Conservation (phyloP, 2,329 filamentous ascomycete species). For the Ambrosiella beaveri region DNA sequence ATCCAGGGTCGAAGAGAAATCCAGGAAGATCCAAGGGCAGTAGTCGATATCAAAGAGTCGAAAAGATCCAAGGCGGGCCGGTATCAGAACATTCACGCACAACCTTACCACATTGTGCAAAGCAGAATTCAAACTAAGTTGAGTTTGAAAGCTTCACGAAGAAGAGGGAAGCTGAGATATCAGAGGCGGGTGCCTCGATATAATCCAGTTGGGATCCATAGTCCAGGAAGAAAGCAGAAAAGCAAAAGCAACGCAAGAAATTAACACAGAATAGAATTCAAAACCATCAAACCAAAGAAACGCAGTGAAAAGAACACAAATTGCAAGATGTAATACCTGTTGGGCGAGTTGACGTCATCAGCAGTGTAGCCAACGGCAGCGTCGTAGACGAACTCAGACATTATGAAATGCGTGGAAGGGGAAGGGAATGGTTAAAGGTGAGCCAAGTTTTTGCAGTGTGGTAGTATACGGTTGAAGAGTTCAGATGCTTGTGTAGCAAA, state of each 20-base stretch:
- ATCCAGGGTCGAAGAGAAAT: conserved; percentile 8
- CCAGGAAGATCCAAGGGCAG: conserved; percentile 1
- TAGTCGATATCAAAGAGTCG: neutral
- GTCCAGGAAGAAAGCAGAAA: conserved; percentile 5
- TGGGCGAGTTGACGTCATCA: conserved; percentile 26
- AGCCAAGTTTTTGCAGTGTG: neutral
- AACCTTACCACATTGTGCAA: neutral
- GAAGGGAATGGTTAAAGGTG: neutral
- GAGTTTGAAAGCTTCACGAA: neutral
- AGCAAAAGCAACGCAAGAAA: neutral
- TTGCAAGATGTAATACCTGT: conserved; percentile 42
- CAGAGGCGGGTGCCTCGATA: conserved; percentile 2
- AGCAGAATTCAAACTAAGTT: conserved; percentile 1
- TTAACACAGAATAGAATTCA: conserved; percentile 9
- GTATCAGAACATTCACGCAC: neutral
- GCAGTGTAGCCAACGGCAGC: conserved; percentile 31
- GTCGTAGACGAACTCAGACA: conserved; percentile 12
- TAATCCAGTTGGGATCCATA: neutral
- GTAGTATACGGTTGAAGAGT: neutral
- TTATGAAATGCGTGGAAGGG: conserved; percentile 3
- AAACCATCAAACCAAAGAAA: conserved; percentile 12
- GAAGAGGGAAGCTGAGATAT: neutral
- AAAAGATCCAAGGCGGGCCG: neutral
- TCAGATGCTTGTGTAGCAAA: neutral
- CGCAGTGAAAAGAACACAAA: conserved; percentile 17